These are phyloP conservation scores for Solanum rostratum DNA, from an alignment of 257 asterid species.

Conservation along the genomic window DNA sequence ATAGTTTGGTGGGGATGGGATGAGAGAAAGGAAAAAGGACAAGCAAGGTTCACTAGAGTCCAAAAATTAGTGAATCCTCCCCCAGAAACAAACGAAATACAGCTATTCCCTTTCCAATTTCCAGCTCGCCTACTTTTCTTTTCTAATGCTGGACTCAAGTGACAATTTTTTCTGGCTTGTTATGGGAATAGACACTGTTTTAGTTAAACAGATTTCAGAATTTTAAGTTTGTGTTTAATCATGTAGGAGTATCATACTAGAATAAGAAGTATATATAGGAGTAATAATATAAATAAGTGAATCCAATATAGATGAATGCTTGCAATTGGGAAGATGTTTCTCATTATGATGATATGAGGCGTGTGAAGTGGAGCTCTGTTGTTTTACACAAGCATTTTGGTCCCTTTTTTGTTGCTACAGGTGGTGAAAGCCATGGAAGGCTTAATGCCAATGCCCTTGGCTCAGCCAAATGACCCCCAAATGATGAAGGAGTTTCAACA, in stretches of 20 bases:
- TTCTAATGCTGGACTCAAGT: background rate
- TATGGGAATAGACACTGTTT: background rate
- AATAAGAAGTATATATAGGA: background rate
- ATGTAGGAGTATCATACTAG: background rate
- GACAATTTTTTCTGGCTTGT: background rate
- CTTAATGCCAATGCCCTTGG: conserved; percentile 34
- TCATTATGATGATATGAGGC: background rate
- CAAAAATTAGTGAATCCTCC: background rate
- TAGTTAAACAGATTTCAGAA: background rate
- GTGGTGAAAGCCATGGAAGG: conserved; percentile 75
- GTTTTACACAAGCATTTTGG: conserved; percentile 50
- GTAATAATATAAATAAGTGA: background rate
- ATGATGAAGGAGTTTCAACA: conserved; percentile 41
- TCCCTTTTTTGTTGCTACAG: conserved; percentile 44
- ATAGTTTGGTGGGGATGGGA: background rate
- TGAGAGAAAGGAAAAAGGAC: background rate
- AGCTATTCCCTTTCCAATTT: background rate
- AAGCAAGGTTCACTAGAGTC: background rate
- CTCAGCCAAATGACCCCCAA: conserved; percentile 32
- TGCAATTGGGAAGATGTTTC: background rate
- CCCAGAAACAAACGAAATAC: background rate
- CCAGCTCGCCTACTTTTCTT: background rate
- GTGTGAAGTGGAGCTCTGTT: conserved; percentile 21
- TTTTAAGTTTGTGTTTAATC: background rate
- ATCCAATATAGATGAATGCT: background rate